Base-by-base conservation (phyloP, 1,284 basidiomycete genomes). In the Pterulicium gracile region DNA sequence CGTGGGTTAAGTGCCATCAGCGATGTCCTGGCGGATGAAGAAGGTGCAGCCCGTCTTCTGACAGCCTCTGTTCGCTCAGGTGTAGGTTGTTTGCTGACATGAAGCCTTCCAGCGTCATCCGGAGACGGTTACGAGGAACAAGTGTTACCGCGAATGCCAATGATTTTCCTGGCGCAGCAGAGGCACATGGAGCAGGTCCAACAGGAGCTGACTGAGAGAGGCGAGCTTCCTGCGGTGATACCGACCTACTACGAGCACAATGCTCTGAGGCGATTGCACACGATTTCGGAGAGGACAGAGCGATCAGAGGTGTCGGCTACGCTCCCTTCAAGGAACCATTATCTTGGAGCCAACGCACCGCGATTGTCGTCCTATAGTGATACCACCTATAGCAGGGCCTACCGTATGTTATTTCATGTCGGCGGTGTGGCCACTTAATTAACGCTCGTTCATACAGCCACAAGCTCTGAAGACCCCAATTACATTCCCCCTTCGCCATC, bases 281-380 rank as follows among this genome's bases (percentile, higher is more conserved):
- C 77, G 2, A 85, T 86, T 50, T 69, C 73, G 19, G 83, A 86
- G 58, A 62, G 60, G 43, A 79, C 81, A 12, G 82, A 86, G 55
- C 66, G 67, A 18, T 78, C 80, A 18, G 78, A 80, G 52, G 20
- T 43, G 14, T 24, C 19, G 13, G 23, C 42, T 23, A 22, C 42
- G 5, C 20, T 43, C 13, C 65, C 68, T 21, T 73, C 72, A 5
- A 4, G 27, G 36, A 34, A 20, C 42, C 40, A 35, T 41, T 20
- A 2, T 44, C 7, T 43, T 21, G 19, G 43, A 43, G 17, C 42
- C 15, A 39, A 46, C 24, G 24, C 23, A 39, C 24, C n/a, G n/a
- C 22, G 27, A 34, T 19, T 23, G 3, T 20, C 7, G 4, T 13
- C 36, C 4, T 39, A 39, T 39, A 39, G 36, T 39, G 7, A 13